phyloP scores from a whole-genome alignment of 2,329 filamentous ascomycete species.

The Diaporthe citrichinensis region DNA sequence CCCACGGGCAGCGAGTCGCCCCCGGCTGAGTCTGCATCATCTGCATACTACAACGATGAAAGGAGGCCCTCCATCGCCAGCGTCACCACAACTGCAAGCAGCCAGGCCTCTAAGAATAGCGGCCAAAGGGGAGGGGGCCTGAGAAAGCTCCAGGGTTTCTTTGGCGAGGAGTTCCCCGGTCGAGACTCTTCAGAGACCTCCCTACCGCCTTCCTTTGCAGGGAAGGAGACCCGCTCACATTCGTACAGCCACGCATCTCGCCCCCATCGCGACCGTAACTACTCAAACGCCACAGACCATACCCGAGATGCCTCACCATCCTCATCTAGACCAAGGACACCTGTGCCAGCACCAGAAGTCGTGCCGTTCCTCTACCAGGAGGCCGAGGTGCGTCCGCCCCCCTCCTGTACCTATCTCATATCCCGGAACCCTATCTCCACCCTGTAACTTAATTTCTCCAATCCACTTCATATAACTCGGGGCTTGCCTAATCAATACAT shows the following conservation, averaged over 20 bases:
- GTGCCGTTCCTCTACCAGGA: slow-evolving; percentile 98
- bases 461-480: slow-evolving; percentile 41
- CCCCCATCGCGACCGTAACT: slow-evolving; percentile 81
- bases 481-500: slow-evolving; percentile 31
- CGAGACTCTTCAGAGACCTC: slow-evolving; percentile 82
- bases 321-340: slow-evolving; percentile 85
- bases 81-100: slow-evolving; percentile 84
- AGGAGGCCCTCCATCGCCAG: slow-evolving; percentile 90
- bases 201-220: slow-evolving; percentile 64
- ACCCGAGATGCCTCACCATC: slow-evolving; percentile 82
- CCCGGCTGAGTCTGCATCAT: slow-evolving; percentile 55
- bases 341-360: slow-evolving; percentile 89
- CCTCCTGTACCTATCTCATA: slow-evolving; percentile 45
- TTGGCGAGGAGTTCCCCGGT: slow-evolving; percentile 88
- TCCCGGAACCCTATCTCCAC: slow-evolving; percentile 42
- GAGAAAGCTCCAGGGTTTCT: slow-evolving; percentile 91
- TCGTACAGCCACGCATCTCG: slow-evolving; percentile 71
- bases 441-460: slow-evolving; percentile 43
- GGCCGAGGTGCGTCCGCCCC: slow-evolving; percentile 72
- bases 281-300: slow-evolving; percentile 82
- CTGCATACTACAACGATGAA: slow-evolving; percentile 75
- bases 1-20: slow-evolving; percentile 71
- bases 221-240: slow-evolving; percentile 74
- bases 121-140: slow-evolving; percentile 75
- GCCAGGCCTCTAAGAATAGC: slow-evolving; percentile 83